A percentile compares a stretch with the other conserved stretches of the same genome.
phyloP scores from a whole-genome alignment of 139 green algal genomes.

The Microglena sp. region DNA sequence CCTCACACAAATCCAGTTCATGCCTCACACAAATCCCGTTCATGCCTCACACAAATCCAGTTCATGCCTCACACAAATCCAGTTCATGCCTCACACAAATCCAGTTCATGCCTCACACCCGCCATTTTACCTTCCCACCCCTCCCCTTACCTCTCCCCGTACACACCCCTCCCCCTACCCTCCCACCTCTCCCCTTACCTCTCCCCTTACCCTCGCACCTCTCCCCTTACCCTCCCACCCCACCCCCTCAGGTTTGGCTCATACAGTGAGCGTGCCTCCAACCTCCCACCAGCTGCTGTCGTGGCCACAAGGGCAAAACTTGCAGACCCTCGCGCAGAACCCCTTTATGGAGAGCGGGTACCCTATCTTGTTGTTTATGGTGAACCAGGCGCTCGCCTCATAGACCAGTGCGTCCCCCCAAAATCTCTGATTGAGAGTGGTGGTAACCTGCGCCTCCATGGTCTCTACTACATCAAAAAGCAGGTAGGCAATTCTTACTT shows the following conservation, averaged over 20 bases:
- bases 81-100: too few species aligned
- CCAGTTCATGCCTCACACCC: too few species aligned
- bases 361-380: conserved; percentile 84
- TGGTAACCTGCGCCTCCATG: conserved; percentile 65
- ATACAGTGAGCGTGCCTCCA: conserved; percentile 51
- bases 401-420: conserved; percentile 66
- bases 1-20: too few species aligned
- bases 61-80: too few species aligned
- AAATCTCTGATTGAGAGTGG: conserved; percentile 54
- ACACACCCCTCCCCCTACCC: too few species aligned
- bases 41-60: too few species aligned
- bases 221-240: too few species aligned
- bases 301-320: conserved; percentile 79
- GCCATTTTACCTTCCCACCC: too few species aligned
- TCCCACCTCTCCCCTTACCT: too few species aligned
- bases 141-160: too few species aligned
- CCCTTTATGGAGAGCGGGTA: conserved; percentile 78
- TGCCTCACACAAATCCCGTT: too few species aligned
- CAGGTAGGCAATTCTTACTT: conserved; percentile 21
- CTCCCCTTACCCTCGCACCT: too few species aligned
- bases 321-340: conserved; percentile 73
- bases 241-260: conserved; percentile 54
- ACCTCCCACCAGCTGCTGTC: conserved; percentile 75
- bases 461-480: conserved; percentile 91
- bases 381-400: conserved; percentile 58